Evolutionary conservation across 2,329 filamentous ascomycete genomes (phyloP), one percentile per base, ranked within the genome.

Genomic region (Fusarium palustre): DNA sequence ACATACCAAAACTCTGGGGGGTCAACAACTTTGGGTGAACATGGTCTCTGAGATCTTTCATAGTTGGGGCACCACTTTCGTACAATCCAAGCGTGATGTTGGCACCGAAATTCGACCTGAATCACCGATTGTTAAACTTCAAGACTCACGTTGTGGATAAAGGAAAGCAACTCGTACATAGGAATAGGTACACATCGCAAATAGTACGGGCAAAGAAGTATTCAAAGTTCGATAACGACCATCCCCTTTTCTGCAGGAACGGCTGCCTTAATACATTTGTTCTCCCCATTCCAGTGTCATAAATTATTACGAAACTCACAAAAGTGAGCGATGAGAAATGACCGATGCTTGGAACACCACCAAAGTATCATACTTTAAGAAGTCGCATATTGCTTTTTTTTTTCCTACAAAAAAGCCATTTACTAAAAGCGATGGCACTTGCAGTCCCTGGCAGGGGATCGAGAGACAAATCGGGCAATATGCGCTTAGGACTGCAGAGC

Each of bases 151-250:
- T 4, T 20, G 24, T 25, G n/a, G 12, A 42, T 18, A 9, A 7
- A 38, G 38, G 9, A 28, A 28, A 24, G 20, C 20, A 30, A 12
- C 18, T 25, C 67, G 24, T 68, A 74, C 71, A 46, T 68, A 74
- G 60, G 71, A 74, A 55, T 74, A 74, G 46, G 74, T 70, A 38
- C 71, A 74, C 71, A 74, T 74, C n/a, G 46, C 10, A 28, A 61
- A 59, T 45, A 28, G 43, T 20, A 38, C n/a, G 46, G 46, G 28
- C 31, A 31, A 41, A 30, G 25, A 25, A 36, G 34, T 36, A 16
- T 53, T 42, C 13, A 34, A 34, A 20, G 55, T 41, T 38, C 36
- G 45, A 45, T n/a, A 47, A 50, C 47, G 49, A 57, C 56, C 41
- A 45, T 53, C 54, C 30, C 34, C 43, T 39, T 62, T 58, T 67